Percentiles rank a stretch among this genome's conserved stretches.
These are phyloP conservation scores for Solanum appendiculatum DNA, from an alignment of 257 asterid genomes.

Conservation along the genomic window DNA sequence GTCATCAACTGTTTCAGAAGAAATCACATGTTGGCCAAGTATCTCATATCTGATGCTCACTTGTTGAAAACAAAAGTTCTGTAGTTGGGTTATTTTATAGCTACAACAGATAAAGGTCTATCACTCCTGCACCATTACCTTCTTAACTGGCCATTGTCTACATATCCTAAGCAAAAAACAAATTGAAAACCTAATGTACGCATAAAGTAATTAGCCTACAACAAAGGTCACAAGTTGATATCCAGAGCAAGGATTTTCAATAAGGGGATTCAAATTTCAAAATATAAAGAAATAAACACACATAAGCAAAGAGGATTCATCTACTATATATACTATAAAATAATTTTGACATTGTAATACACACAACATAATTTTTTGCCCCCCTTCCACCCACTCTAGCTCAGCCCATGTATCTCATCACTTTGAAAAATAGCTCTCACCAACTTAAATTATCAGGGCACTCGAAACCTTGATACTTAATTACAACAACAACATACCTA, in stretches of 20 bases:
- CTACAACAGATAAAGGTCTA: neutral
- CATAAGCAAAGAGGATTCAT: neutral
- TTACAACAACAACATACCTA: neutral
- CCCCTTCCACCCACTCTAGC: neutral
- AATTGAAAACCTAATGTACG: neutral
- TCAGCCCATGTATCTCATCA: neutral
- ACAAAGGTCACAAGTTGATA: neutral
- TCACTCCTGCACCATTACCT: neutral
- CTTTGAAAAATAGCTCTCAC: neutral
- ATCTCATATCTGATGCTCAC: neutral
- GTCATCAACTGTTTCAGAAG: neutral
- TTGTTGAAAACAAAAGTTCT: neutral
- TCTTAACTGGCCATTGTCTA: neutral
- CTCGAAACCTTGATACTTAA: neutral
- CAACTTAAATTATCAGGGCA: neutral
- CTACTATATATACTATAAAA: neutral
- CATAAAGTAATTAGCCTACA: neutral
- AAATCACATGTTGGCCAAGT: neutral
- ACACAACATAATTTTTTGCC: neutral
- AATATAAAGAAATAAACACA: neutral
- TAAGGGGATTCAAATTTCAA: neutral
- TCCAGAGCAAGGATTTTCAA: neutral
- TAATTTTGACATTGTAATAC: neutral
- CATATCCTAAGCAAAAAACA: neutral
- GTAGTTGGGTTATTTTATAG: neutral